A percentile compares a stretch with the other conserved stretches of the same genome.
These are phyloP conservation scores for Coprinopsis cinerea DNA, from an alignment of 768 basidiomycete species.

Conservation along the genomic window DNA sequence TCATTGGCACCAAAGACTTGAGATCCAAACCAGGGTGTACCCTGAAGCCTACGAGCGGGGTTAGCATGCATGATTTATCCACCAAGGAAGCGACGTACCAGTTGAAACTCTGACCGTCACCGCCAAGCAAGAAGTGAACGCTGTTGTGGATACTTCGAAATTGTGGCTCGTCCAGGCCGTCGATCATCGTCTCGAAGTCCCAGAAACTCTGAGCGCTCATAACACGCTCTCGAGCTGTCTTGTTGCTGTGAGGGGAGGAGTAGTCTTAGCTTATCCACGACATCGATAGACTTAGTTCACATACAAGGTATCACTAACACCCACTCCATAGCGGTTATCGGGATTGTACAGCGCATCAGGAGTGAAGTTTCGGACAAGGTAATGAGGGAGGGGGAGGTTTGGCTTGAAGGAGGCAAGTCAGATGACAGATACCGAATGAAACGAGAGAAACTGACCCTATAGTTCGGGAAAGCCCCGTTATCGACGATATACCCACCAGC, in stretches of 20 bases:
- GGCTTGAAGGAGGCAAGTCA: neutral
- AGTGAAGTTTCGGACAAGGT: slow-evolving; percentile 11
- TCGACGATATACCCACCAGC: slow-evolving; percentile 12
- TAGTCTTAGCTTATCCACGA: no score
- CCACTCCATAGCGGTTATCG: slow-evolving; percentile 7
- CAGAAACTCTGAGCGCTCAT: slow-evolving; percentile 5
- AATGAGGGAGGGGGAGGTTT: slow-evolving; percentile 9
- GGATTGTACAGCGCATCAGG: slow-evolving; percentile 10
- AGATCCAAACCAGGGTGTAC: slow-evolving; percentile 6
- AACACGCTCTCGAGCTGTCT: slow-evolving; percentile 5
- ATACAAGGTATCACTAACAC: slow-evolving; percentile 6
- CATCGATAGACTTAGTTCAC: neutral
- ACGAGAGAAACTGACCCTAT: slow-evolving; percentile 8
- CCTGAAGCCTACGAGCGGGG: slow-evolving; percentile 1
- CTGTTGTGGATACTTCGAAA: slow-evolving; percentile 10
- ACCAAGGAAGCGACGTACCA: neutral
- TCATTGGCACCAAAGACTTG: slow-evolving; percentile 10
- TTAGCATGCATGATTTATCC: neutral
- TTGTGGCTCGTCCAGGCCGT: slow-evolving; percentile 8
- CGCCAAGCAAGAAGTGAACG: slow-evolving; percentile 9
- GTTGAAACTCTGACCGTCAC: slow-evolving; percentile 11
- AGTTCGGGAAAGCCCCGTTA: slow-evolving; percentile 8
- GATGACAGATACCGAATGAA: no score
- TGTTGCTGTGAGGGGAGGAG: slow-evolving; percentile 1
- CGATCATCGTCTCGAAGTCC: slow-evolving; percentile 10